Evolutionary conservation across 164 flowering plant species (phyloP).

Genomic region (Vitis rotundifolia): DNA sequence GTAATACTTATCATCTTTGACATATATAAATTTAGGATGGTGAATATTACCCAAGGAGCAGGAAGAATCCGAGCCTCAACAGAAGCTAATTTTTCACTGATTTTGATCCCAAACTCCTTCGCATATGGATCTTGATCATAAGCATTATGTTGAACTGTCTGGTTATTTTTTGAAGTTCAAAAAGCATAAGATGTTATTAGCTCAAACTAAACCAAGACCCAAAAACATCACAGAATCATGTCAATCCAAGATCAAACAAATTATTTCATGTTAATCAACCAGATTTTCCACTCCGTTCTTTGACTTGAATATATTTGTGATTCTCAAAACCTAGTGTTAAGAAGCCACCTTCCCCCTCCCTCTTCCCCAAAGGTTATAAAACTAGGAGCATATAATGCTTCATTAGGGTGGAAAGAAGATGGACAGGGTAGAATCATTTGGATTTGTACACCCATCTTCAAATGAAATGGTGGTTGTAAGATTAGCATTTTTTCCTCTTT

Average conservation of each 20-base stretch:
- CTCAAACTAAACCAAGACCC: background rate
- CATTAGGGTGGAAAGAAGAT: no score
- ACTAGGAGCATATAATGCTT: no score
- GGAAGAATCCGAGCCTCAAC: slow-evolving; percentile 86
- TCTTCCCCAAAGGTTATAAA: no score
- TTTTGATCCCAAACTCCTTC: slow-evolving; percentile 74
- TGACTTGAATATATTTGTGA: no score
- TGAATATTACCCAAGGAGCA: slow-evolving; percentile 71
- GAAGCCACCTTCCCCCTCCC: no score
- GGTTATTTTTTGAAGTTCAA: slow-evolving; percentile 12
- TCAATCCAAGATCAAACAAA: no score
- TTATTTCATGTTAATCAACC: no score
- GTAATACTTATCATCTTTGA: slow-evolving; percentile 2
- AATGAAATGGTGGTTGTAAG: background rate
- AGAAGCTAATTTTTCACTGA: slow-evolving; percentile 72
- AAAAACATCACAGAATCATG: background rate
- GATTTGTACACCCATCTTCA: background rate
- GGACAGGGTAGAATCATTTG: no score
- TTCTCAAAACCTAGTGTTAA: no score
- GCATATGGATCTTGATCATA: slow-evolving; percentile 79
- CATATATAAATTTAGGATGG: background rate
- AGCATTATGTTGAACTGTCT: slow-evolving; percentile 76
- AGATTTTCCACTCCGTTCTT: no score
- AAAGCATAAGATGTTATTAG: background rate
- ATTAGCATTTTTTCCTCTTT: background rate